Base-by-base conservation (phyloP, 176 grass and related monocot species). In the Phoenix dactylifera region DNA sequence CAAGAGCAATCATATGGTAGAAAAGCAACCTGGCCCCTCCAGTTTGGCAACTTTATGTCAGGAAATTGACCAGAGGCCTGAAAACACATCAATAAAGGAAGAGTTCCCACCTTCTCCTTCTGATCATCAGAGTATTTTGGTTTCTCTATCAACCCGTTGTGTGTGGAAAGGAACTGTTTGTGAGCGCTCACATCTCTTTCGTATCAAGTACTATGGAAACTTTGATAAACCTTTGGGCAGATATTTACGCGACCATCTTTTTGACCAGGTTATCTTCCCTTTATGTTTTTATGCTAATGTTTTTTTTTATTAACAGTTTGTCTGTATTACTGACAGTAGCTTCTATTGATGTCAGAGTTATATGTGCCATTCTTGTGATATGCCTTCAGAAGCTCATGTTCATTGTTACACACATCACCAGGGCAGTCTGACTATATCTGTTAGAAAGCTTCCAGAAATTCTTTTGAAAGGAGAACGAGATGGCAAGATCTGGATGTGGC, bases 401-500 rank as follows among this genome's bases (percentile, higher is more conserved):
- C 87, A 92, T 76, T 98, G 87, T 63, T 98, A 89, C 72, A 98
- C 87, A 30, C 88, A 98, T 81, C 93, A 50, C 28, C 82, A 84
- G 54, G 93, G 93, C 50, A 98, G 84, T 78, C 61, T 98, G 74
- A 98, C 93, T 50, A 92, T 98, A 85, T 92, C 93, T 72, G 85
- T 98, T 65, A 92, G 76, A 67, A 90, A 90, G 70, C 81, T 86
- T 74, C 68, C 65, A 15, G 87, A 92, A 58, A 64, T 76, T 62
- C 55, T 64, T 73, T 83, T 98, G 12, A 72, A 79, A 19, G 93
- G 87, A 67, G 93, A 98, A 86, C 70, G 71, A 32, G 87, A 92
- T 65, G 85, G 74, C 23, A 98, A 85, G 62, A 89, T 92, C 64
- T 98, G 88, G 93, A 98, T 87, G 76, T 98, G 93, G 93, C 88